These are phyloP conservation scores for Trichoderma asperelloides DNA, from an alignment of 495 filamentous ascomycete species.

Conservation along the genomic window DNA sequence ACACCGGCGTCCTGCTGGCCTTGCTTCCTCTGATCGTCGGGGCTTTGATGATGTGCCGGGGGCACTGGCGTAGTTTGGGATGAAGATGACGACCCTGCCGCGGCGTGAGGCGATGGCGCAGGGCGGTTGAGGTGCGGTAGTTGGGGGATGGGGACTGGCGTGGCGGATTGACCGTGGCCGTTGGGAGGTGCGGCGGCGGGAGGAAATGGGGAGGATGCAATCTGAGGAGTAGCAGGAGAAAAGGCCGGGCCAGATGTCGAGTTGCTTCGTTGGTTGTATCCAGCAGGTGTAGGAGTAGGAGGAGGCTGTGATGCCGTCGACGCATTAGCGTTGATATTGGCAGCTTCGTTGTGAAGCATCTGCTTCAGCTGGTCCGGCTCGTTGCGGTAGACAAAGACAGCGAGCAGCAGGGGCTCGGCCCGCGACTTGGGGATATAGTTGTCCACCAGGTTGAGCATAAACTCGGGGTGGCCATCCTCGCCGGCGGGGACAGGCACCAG, in stretches of 20 bases:
- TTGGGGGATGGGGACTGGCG: slow-evolving; percentile 6
- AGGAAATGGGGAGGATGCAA: slow-evolving; percentile 19
- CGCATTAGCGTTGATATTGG: slow-evolving; percentile 13
- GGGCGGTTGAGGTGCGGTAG: slow-evolving; percentile 24
- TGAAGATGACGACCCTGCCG: background rate
- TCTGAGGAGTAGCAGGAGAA: slow-evolving; percentile 41
- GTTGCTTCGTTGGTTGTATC: slow-evolving; percentile 18
- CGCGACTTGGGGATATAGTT: slow-evolving; percentile 58
- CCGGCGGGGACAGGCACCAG: slow-evolving; percentile 65
- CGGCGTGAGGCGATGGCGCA: slow-evolving; percentile 14
- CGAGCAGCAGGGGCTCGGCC: slow-evolving; percentile 61
- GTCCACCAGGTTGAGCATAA: slow-evolving; percentile 67
- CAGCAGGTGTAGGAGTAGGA: slow-evolving; percentile 17
- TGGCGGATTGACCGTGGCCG: background rate
- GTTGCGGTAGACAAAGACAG: slow-evolving; percentile 65
- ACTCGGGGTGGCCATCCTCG: slow-evolving; percentile 49
- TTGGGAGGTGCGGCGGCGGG: slow-evolving; percentile 12
- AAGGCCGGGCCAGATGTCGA: slow-evolving; percentile 36
- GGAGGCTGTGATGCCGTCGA: slow-evolving; percentile 17
- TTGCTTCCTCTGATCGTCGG: slow-evolving; percentile 21
- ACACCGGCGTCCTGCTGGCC: slow-evolving; percentile 17
- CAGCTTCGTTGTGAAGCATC: slow-evolving; percentile 26
- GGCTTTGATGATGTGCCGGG: slow-evolving; percentile 15
- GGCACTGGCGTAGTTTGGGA: slow-evolving; percentile 9
- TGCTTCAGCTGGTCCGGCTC: slow-evolving; percentile 31